Conservation (phyloP, 2,329 filamentous ascomycete genomes). For the Ceratocystis albifundus region DNA sequence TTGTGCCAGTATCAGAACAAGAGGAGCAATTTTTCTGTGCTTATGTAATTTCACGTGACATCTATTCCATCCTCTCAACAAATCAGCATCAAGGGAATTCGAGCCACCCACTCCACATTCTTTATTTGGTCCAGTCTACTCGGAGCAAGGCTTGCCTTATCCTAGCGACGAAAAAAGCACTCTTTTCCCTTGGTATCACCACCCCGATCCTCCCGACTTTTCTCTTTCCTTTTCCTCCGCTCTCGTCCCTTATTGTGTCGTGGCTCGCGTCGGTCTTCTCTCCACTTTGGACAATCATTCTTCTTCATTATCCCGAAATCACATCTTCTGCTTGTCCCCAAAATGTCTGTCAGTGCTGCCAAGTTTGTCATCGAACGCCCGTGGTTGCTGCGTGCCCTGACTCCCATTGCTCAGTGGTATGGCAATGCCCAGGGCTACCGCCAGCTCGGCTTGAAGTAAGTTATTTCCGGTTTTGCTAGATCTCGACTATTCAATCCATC, state of each 20-base stretch:
- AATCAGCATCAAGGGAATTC: constrained; percentile 21
- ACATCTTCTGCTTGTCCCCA: constrained; percentile 31
- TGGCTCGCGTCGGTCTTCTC: constrained; percentile 10
- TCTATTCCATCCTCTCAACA: not conserved
- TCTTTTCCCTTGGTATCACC: constrained; percentile 20
- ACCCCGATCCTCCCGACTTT: constrained; percentile 22
- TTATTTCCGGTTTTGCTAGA: constrained; percentile 3
- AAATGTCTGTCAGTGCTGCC: constrained; percentile 60
- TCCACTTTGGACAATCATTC: constrained; percentile 28
- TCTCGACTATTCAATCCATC: not conserved
- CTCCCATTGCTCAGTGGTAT: constrained; percentile 82
- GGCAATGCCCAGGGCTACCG: constrained; percentile 80
- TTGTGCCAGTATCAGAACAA: not conserved
- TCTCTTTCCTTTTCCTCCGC: constrained; percentile 15
- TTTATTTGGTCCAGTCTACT: constrained; percentile 10
- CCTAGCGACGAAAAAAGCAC: constrained; percentile 15
- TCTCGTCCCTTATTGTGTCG: constrained; percentile 3
- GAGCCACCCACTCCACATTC: constrained; percentile 15
- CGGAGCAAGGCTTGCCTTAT: constrained; percentile 15
- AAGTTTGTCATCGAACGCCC: constrained; percentile 72
- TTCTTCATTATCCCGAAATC: constrained; percentile 23
- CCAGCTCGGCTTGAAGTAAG: constrained; percentile 74
- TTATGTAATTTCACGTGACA: constrained; percentile 18
- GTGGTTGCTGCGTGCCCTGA: constrained; percentile 56
- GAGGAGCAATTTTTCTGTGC: not conserved